Evolutionary conservation across 106 monocot species (phyloP).

Genomic region (Acorus gramineus): DNA sequence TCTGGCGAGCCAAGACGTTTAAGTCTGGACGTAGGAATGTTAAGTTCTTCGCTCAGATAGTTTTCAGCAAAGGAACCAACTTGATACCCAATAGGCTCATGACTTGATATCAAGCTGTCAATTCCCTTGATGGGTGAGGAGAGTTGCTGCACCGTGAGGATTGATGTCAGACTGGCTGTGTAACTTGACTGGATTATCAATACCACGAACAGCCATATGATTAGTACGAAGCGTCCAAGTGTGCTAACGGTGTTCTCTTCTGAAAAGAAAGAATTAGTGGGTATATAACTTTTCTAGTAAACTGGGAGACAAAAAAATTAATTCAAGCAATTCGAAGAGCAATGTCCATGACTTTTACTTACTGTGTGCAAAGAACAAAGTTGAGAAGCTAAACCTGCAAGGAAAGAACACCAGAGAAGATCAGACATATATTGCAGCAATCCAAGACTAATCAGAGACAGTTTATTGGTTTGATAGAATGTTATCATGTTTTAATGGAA

Average conservation of each 20-base stretch:
- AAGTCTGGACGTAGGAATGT: constrained; percentile 6
- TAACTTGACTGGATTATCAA: constrained; percentile 14
- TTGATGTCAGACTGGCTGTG: constrained; percentile 25
- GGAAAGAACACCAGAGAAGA: no score
- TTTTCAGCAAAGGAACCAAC: constrained; percentile 5
- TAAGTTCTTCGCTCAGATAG: constrained; percentile 9
- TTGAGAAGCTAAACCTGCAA: constrained; percentile 18
- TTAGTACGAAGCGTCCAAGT: constrained; percentile 7
- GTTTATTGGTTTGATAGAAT: no score
- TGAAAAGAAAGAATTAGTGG: background rate
- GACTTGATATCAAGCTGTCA: constrained; percentile 5
- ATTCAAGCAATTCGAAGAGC: background rate
- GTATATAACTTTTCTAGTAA: no score
- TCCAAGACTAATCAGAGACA: no score
- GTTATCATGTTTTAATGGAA: no score
- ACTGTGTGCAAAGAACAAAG: constrained; percentile 10
- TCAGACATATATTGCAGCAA: no score
- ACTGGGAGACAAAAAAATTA: background rate
- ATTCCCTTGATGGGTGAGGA: constrained; percentile 7
- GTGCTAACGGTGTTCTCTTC: constrained; percentile 10
- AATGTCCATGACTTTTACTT: background rate
- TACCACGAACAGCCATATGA: constrained; percentile 24
- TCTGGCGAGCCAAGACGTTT: background rate
- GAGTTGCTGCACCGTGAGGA: constrained; percentile 17
- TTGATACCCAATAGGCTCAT: constrained; percentile 8